Conservation (phyloP, 2,329 filamentous ascomycete genomes). For the Plenodomus tracheiphilus region DNA sequence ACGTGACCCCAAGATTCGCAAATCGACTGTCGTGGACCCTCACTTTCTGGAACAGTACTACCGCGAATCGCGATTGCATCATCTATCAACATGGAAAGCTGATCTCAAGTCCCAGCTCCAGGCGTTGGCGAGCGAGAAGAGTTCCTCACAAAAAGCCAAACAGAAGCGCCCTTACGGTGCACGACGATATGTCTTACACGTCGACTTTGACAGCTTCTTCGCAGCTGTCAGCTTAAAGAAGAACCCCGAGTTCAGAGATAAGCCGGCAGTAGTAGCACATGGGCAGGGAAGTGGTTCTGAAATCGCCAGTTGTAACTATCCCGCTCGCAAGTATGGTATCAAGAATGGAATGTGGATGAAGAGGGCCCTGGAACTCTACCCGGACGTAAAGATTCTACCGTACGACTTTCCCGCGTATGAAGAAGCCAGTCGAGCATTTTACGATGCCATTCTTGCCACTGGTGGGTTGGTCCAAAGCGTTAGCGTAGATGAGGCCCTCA, state of each 20-base stretch:
- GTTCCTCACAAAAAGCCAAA: slow-evolving; percentile 53
- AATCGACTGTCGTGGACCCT: slow-evolving; percentile 89
- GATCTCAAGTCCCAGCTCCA: slow-evolving; percentile 90
- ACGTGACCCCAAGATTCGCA: slow-evolving; percentile 80
- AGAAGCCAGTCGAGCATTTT: slow-evolving; percentile 85
- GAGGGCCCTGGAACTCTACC: slow-evolving; percentile 77
- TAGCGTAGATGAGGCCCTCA: slow-evolving; percentile 90
- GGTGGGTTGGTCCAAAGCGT: slow-evolving; percentile 92
- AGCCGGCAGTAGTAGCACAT: slow-evolving; percentile 88
- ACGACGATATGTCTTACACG: slow-evolving; percentile 85
- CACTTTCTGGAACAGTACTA: slow-evolving; percentile 95
- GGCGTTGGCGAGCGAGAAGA: slow-evolving; percentile 72
- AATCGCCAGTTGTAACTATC: slow-evolving; percentile 97
- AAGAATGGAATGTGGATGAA: slow-evolving; percentile 99
- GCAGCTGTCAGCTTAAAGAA: slow-evolving; percentile 86
- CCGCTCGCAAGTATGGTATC: slow-evolving; percentile 80
- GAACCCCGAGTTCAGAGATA: slow-evolving; percentile 72
- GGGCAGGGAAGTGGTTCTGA: slow-evolving; percentile 84
- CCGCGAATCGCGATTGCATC: slow-evolving; percentile 90
- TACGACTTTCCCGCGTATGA: slow-evolving; percentile 97
- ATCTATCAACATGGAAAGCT: slow-evolving; percentile 95
- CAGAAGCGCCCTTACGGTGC: slow-evolving; percentile 63
- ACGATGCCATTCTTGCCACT: slow-evolving; percentile 76
- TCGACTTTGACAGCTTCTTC: slow-evolving; percentile 99
- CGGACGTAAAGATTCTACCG: slow-evolving; percentile 83